Evolutionary conservation across 2,329 filamentous ascomycete species (phyloP).

Genomic region (Fusarium torulosum): DNA sequence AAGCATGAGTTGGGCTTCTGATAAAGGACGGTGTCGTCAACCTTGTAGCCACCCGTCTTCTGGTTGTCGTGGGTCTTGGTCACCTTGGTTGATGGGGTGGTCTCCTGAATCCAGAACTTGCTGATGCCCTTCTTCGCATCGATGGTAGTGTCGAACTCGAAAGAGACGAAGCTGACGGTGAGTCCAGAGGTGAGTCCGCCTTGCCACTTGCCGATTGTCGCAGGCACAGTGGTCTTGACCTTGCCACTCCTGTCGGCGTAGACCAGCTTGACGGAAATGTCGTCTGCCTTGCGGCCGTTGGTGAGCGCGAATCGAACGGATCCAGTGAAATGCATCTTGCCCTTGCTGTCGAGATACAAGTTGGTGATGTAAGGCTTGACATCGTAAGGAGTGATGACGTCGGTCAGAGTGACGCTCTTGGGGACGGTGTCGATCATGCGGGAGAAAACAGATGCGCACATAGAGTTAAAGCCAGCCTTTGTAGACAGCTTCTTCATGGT

Average conservation of each 20-base stretch:
- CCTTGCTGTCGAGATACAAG: conserved; percentile 47
- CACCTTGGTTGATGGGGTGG: conserved; percentile 39
- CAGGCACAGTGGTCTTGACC: conserved; percentile 1
- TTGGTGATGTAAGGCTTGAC: conserved; percentile 51
- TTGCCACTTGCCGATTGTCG: neutral
- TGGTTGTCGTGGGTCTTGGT: conserved; percentile 47
- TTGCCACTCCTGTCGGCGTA: conserved; percentile 28
- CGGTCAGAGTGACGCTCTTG: conserved; percentile 46
- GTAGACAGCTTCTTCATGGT: conserved; percentile 55
- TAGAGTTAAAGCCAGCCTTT: conserved; percentile 53
- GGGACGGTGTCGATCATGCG: conserved; percentile 56
- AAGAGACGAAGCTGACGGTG: conserved; percentile 49
- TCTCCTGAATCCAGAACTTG: conserved; percentile 50
- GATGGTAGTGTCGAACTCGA: conserved; percentile 48
- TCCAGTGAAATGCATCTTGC: conserved; percentile 44
- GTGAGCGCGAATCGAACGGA: conserved; percentile 44
- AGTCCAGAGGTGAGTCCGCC: conserved; percentile 42
- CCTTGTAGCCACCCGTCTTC: conserved; percentile 43
- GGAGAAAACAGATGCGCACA: conserved; percentile 49
- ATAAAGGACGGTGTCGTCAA: conserved; percentile 48
- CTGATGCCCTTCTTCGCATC: conserved; percentile 46
- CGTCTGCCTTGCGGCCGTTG: conserved; percentile 32
- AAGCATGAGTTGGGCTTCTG: conserved; percentile 47
- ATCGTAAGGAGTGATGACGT: conserved; percentile 47
- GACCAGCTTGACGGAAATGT: conserved; percentile 44